Base-by-base conservation (phyloP, 2,329 filamentous ascomycete genomes). In the Hypoxylon sp. region DNA sequence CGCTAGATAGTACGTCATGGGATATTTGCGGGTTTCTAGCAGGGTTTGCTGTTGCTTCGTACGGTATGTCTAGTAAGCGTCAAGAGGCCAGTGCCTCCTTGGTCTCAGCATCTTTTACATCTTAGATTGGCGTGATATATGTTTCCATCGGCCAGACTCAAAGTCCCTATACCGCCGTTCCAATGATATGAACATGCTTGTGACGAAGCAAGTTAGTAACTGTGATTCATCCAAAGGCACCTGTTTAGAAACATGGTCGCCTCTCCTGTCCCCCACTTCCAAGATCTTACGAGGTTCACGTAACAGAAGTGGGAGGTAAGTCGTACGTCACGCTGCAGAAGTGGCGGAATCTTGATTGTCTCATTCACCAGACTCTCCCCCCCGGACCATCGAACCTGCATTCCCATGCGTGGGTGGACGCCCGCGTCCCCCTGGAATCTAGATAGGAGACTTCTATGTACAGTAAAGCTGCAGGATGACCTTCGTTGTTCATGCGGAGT, bases 321-420 rank as follows among this genome's bases (percentile, higher is more conserved):
- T 50, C 16, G 55, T 58, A 66, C 66, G 66, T 68, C 66, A 68
- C 55, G 29, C 32, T 58, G 55, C 66, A 68, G 59, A 59, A 56
- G 32, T 62, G 58, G 58, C 53, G 54, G 32, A 25, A 46, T 56
- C 25, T 39, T 30, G 30, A 25, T 27, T 46, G 30, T 56, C 47
- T 47, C 48, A 39, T 29, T 50, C 50, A 46, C 43, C 32, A 43
- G 27, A 11, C 43, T 16, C 1, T 9, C 61, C 61, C 61, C 61
- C 61, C 54, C 61, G 48, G 30, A 19, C 21, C 23, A 21, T 50
- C n/a, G 37, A 61, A 52, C 41, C 63, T 54, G 25, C 63, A 58
- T 59, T 54, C 62, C 37, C 53, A 30, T 53, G 14, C 48, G 48
- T 59, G 48, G 47, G 58, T 46, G 41, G 30, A 29, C 16, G 30